These are phyloP conservation scores for Trichoderma citrinoviride DNA, from an alignment of 2,329 filamentous ascomycete genomes.

Conservation along the genomic window DNA sequence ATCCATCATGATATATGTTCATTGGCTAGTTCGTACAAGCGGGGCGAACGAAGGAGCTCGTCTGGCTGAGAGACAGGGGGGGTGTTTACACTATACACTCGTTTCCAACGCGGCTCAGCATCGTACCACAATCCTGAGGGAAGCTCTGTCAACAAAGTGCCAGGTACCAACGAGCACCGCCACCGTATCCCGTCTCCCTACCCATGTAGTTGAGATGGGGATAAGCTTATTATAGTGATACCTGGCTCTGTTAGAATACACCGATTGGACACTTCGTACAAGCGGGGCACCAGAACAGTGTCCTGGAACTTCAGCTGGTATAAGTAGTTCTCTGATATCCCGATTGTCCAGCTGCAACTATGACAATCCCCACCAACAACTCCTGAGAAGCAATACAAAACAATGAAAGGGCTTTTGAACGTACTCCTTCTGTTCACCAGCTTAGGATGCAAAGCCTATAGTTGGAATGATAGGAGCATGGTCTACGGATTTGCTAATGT, in stretches of 20 bases:
- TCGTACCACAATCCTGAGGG: background rate
- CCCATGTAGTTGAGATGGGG: background rate
- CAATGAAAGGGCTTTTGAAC: background rate
- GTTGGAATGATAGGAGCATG: background rate
- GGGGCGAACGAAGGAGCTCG: background rate
- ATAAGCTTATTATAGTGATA: background rate
- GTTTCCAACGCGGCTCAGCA: too few species aligned
- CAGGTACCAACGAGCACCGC: background rate
- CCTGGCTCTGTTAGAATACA: background rate
- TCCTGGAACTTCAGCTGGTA: background rate
- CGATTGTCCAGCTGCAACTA: background rate
- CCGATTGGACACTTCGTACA: background rate
- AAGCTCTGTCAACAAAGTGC: background rate
- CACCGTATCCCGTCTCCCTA: background rate
- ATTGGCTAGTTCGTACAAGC: constrained; percentile 12
- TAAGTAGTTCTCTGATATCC: constrained; percentile 3
- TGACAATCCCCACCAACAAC: background rate
- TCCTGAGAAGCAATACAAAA: background rate
- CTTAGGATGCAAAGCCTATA: background rate
- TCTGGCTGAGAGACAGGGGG: background rate
- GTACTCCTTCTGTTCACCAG: background rate
- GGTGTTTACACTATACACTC: background rate
- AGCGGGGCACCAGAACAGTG: background rate
- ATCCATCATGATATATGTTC: background rate
- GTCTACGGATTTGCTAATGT: background rate